Evolutionary conservation across 2,329 filamentous ascomycete genomes (phyloP), one percentile per base, ranked within the genome.

Genomic region (Aphanocladium album): DNA sequence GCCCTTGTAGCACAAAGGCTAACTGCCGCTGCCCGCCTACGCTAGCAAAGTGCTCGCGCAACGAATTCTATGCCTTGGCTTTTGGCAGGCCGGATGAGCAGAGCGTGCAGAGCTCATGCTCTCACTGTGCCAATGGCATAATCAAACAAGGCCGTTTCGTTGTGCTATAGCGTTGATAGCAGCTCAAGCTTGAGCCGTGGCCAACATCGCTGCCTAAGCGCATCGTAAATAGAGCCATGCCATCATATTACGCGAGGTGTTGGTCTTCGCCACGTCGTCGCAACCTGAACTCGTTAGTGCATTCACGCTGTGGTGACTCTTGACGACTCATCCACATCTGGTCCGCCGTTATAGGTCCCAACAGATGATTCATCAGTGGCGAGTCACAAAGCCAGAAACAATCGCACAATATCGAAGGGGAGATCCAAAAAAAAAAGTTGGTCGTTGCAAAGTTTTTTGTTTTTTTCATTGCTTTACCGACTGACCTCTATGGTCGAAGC

Each of bases 401-500:
- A 8, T 27, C 39, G 39, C 27, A 39, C 9, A 23, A n/a, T 16
- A 35, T 47, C 12, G 5, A 27, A 25, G n/a, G 2, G 21, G 14
- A 21, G 7, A 46, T 21, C 37, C 57, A 19, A 16, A 9, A 41
- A 30, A 19, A 16, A 9, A 41, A 30, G 30, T 19, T 55, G 39
- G 50, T 57, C 43, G 27, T 60, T 57, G 45, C 49, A 57, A 50
- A 61, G 57, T 61, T 64, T 66, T 63, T 62, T 64, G 54, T 64
- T 64, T 62, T 61, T 63, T 75, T 70, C 71, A 76, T 76, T 77
- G 74, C 75, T 75, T 54, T 74, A 73, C 76, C 74, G 74, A 75
- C 69, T 70, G 72, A 72, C 68, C 71, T 72, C 74, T 69, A 70
- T 63, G 63, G 70, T 72, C 73, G 69, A 71, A 73, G 71, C 72